Base-by-base conservation (phyloP, 2,329 filamentous ascomycete species). In the Camillea tinctor region DNA sequence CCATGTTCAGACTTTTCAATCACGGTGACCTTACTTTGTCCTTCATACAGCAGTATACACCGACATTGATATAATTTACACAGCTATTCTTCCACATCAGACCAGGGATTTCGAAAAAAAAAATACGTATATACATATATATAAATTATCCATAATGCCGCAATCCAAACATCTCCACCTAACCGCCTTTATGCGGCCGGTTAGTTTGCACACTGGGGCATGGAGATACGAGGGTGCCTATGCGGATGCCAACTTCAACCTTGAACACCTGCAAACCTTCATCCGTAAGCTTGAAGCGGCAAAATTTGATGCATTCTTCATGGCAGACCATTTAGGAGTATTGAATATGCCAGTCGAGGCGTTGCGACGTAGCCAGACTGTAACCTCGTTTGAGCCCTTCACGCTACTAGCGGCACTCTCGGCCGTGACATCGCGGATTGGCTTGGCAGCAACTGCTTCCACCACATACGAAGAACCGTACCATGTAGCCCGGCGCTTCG, bases 151-250 rank as follows among this genome's bases (percentile, higher is more conserved):
- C 36, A 44, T 17, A 44, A 44, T 44, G 36, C 2, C 36, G 36
- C 36, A 15, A 44, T 44, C 36, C 11, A 77, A 75, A 49, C 66
- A 80, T 61, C 71, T 84, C 5, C 82, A 86, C 63, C 76, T 86
- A 3, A 85, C 83, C 2, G 83, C 83, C 0, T 86, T 85, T 61
- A 85, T 86, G 82, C 80, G 83, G 19, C 83, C 83, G 1, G 81
- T 86, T 1, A 81, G 77, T 52, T 71, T 85, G 9, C 82, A 86
- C 63, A 83, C 81, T 1, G 81, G 84, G 30, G 82, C 82, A 63
- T 85, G 83, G 82, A 76, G 83, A 5, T 85, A 84, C 62, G 82
- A 82, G 0, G 80, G 80, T 2, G 73, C 82, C 0, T 82, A 81
- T 58, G 75, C 83, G 0, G 83, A 85, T 58, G 83, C 83, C 56